A percentile compares a stretch with the other conserved stretches of the same genome.
Evolutionary conservation across 2,329 filamentous ascomycete genomes (phyloP).

Genomic region (Fusarium decemcellulare): DNA sequence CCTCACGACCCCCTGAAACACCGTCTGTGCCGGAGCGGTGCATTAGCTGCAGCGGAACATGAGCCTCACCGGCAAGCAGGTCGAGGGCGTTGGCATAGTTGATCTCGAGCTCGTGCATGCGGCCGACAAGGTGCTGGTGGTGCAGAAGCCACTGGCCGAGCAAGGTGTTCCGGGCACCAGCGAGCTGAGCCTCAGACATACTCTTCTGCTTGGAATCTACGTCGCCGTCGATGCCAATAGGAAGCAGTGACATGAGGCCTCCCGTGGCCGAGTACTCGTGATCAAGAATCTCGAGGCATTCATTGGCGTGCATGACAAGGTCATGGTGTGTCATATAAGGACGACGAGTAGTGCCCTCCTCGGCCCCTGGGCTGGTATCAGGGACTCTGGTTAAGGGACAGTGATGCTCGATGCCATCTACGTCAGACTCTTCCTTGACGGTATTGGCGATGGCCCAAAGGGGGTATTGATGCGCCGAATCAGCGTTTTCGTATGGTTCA

Average conservation of each 20-base stretch:
- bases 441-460: constrained; percentile 63
- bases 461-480: constrained; percentile 62
- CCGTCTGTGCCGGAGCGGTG: constrained; percentile 66
- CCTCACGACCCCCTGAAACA: constrained; percentile 63
- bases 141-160: constrained; percentile 71
- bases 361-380: constrained; percentile 36
- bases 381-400: constrained; percentile 58
- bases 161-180: constrained; percentile 64
- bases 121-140: constrained; percentile 66
- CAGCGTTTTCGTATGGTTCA: constrained; percentile 63
- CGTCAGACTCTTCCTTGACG: constrained; percentile 59
- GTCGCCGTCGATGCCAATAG: constrained; percentile 51
- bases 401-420: constrained; percentile 57
- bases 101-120: constrained; percentile 71
- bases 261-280: constrained; percentile 70
- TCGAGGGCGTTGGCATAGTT: constrained; percentile 66
- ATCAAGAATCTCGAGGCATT: constrained; percentile 71
- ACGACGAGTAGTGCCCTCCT: constrained; percentile 34
- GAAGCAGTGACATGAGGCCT: constrained; percentile 69
- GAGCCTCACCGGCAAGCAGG: constrained; percentile 63
- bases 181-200: constrained; percentile 48
- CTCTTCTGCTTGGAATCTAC: constrained; percentile 44
- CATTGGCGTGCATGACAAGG: constrained; percentile 70
- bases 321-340: constrained; percentile 64
- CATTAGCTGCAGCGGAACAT: constrained; percentile 66